Conservation (phyloP, 2,329 filamentous ascomycete genomes). For the Scolecobasidium constrictum region DNA sequence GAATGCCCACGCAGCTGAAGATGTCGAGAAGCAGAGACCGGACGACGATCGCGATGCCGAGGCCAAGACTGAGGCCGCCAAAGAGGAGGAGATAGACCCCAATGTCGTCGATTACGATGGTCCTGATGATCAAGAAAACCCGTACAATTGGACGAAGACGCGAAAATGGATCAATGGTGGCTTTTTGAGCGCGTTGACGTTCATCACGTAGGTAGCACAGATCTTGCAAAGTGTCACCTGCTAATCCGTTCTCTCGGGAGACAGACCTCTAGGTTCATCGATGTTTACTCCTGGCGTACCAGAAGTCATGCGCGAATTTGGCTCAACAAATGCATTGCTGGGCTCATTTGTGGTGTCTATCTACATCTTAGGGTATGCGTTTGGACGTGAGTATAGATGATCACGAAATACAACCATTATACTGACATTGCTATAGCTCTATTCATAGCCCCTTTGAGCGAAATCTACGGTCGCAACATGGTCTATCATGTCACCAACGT, state of each 20-base stretch:
- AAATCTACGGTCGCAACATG: slow-evolving; percentile 9
- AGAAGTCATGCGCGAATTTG: slow-evolving; percentile 22
- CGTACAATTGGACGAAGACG: slow-evolving; percentile 45
- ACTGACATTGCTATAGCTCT: too few species aligned
- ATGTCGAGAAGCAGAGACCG: background rate
- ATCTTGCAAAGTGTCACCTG: background rate
- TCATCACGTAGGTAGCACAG: slow-evolving; percentile 15
- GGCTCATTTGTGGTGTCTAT: slow-evolving; percentile 27
- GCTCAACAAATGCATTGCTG: slow-evolving; percentile 20
- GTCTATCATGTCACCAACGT: slow-evolving; percentile 29
- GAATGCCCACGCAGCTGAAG: background rate
- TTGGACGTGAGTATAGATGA: slow-evolving; percentile 19
- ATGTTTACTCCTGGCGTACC: slow-evolving; percentile 23
- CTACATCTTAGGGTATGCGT: slow-evolving; percentile 27
- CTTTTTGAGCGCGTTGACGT: slow-evolving; percentile 38
- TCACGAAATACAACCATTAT: too few species aligned
- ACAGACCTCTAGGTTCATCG: slow-evolving; percentile 23
- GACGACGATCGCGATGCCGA: background rate
- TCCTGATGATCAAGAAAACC: slow-evolving; percentile 38
- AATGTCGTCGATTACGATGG: slow-evolving; percentile 51
- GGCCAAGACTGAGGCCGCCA: background rate
- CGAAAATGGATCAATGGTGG: slow-evolving; percentile 37
- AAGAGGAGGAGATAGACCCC: slow-evolving; percentile 23
- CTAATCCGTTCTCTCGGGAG: background rate
- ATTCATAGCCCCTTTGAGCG: background rate